Evolutionary conservation across 2,329 filamentous ascomycete species (phyloP).

Genomic region (Trichophyton mentagrophytes): DNA sequence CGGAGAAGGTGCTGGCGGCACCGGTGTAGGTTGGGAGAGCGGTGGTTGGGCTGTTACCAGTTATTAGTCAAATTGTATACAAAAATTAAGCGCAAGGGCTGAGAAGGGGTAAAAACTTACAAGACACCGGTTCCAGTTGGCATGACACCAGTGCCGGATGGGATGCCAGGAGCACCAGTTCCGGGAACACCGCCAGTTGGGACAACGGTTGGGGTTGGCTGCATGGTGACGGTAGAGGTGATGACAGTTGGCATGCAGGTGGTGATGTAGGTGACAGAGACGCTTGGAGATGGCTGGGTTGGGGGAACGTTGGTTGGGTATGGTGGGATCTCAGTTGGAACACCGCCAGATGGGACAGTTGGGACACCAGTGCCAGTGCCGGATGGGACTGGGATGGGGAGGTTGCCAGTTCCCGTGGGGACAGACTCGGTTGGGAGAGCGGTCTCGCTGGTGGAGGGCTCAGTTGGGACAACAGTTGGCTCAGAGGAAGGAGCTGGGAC

Average conservation of each 20-base stretch:
- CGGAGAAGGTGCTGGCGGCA: slow-evolving; percentile 20
- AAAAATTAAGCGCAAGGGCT: background rate
- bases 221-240: slow-evolving; percentile 11
- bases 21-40: slow-evolving; percentile 18
- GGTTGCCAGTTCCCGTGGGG: slow-evolving; percentile 6
- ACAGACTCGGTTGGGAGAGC: slow-evolving; percentile 7
- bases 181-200: slow-evolving; percentile 6
- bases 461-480: background rate
- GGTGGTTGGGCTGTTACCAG: slow-evolving; percentile 4
- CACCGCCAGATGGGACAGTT: slow-evolving; percentile 25
- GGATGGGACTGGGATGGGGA: slow-evolving; percentile 8
- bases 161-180: slow-evolving; percentile 5
- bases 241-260: slow-evolving; percentile 31
- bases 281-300: slow-evolving; percentile 7
- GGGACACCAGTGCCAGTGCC: slow-evolving; percentile 12
- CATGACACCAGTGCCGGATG: slow-evolving; percentile 5
- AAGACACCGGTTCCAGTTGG: slow-evolving; percentile 2
- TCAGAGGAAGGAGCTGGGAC: slow-evolving; percentile 5
- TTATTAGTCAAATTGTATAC: background rate
- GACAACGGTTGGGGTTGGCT: slow-evolving; percentile 12
- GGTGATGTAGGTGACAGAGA: slow-evolving; percentile 37
- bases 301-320: slow-evolving; percentile 4
- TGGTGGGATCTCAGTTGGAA: slow-evolving; percentile 1
- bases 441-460: background rate
- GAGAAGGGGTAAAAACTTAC: background rate